phyloP scores from a whole-genome alignment of 2,329 filamentous ascomycete genomes.

The Pseudogymnoascus sp. region DNA sequence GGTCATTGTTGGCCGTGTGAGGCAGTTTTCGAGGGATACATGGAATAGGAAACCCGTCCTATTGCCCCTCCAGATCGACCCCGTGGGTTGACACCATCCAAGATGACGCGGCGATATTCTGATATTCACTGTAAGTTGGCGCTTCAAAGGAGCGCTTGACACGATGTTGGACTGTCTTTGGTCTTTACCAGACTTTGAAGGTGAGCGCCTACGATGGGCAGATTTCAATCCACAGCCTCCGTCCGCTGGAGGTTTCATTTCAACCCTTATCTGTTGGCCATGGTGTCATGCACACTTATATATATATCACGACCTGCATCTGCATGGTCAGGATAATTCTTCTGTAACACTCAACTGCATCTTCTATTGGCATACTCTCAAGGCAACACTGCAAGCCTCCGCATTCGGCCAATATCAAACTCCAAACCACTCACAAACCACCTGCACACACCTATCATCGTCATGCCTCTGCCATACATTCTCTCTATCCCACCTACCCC shows the following conservation, averaged over 20 bases:
- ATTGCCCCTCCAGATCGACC: not conserved
- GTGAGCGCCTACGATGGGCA: not conserved
- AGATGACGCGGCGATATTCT: not conserved
- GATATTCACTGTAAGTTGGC: conserved; percentile 4
- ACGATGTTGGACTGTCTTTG: not conserved
- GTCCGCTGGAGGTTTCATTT: not conserved
- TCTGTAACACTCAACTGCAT: conserved; percentile 2
- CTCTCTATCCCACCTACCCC: not conserved
- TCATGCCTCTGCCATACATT: not conserved
- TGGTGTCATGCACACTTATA: not conserved
- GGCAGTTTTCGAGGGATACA: not conserved
- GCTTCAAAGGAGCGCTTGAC: not conserved
- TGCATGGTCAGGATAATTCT: conserved; percentile 1
- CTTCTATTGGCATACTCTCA: not conserved
- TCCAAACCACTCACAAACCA: not conserved
- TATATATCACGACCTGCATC: conserved; percentile 3
- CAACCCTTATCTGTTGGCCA: not conserved
- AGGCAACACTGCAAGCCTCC: not conserved
- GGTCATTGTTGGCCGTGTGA: conserved; percentile 5
- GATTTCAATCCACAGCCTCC: conserved; percentile 2
- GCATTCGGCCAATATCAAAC: not conserved
- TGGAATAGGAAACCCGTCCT: conserved; percentile 3
- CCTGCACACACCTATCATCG: not conserved
- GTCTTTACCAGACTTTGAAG: not conserved
- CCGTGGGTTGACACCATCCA: not conserved